Conservation (phyloP, 2,329 filamentous ascomycete species). For the Claviceps fusiformis region DNA sequence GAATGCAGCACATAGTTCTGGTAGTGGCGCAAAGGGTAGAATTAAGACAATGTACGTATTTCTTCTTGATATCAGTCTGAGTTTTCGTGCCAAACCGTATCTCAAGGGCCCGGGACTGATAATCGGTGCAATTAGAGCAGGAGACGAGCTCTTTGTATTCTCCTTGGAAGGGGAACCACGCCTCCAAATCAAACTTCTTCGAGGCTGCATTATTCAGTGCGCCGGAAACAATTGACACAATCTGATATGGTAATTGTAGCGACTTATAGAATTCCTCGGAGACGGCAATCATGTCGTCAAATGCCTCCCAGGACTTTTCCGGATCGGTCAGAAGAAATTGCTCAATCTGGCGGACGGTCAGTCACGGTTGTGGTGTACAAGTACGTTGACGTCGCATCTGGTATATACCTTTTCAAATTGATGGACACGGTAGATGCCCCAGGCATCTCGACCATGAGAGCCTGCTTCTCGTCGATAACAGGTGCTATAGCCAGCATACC, state of each 20-base stretch:
- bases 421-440: conserved; percentile 96
- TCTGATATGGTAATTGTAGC: conserved; percentile 75
- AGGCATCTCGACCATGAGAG: conserved; percentile 73
- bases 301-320: conserved; percentile 83
- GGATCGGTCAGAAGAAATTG: conserved; percentile 73
- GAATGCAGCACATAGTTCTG: conserved; percentile 79
- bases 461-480: conserved; percentile 96
- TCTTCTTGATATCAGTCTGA: conserved; percentile 69
- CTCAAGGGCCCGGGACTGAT: conserved; percentile 87
- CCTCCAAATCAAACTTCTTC: conserved; percentile 94
- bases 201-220: conserved; percentile 64
- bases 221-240: conserved; percentile 91
- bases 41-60: conserved; percentile 89
- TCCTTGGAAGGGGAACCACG: conserved; percentile 90
- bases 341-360: conserved; percentile 35
- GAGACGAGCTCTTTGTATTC: conserved; percentile 98
- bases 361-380: background rate
- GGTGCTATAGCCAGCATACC: conserved; percentile 82
- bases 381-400: background rate
- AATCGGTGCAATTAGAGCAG: conserved; percentile 96
- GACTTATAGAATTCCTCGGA: conserved; percentile 95
- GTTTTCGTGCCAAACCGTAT: conserved; percentile 85
- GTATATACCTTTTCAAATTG: conserved; percentile 75
- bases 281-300: conserved; percentile 81
- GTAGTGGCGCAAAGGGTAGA: conserved; percentile 84